Evolutionary conservation across 345 rosid genomes (phyloP).

Genomic region (Rhodamnia argentea): DNA sequence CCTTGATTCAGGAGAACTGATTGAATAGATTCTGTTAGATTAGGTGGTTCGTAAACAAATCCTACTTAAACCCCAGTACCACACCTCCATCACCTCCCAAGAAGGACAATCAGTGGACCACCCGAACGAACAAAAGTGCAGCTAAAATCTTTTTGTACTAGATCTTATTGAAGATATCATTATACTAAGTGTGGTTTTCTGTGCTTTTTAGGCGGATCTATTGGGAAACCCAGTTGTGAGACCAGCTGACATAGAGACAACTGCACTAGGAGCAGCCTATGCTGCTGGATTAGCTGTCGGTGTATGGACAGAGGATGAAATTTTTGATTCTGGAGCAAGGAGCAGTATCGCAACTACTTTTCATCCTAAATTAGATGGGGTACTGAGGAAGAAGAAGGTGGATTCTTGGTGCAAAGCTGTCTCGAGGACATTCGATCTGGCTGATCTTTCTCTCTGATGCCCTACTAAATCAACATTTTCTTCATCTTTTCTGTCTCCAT

Average conservation of each 20-base stretch:
- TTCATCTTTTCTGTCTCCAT: background rate
- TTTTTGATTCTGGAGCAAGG: constrained; percentile 47
- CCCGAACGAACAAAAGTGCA: background rate
- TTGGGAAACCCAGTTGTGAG: constrained; percentile 87
- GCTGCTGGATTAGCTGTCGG: constrained; percentile 93
- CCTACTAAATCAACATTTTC: background rate
- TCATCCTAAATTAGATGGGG: constrained; percentile 36
- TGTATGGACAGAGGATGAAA: constrained; percentile 64
- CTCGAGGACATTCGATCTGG: constrained; percentile 58
- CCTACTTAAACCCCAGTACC: background rate
- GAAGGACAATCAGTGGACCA: background rate
- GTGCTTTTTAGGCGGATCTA: constrained; percentile 58
- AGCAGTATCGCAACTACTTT: constrained; percentile 31
- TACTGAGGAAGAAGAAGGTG: constrained; percentile 57
- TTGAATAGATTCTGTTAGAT: background rate
- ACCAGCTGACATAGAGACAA: constrained; percentile 81
- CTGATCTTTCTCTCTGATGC: constrained; percentile 53
- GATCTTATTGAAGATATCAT: background rate
- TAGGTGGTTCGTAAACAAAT: background rate
- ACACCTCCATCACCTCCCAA: background rate
- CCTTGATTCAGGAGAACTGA: background rate
- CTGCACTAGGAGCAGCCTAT: constrained; percentile 92
- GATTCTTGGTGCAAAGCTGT: constrained; percentile 89
- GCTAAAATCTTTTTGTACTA: background rate
- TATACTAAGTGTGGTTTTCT: background rate